phyloP scores from a whole-genome alignment of 352 stramenopile species.

The Pythium chondricola region DNA sequence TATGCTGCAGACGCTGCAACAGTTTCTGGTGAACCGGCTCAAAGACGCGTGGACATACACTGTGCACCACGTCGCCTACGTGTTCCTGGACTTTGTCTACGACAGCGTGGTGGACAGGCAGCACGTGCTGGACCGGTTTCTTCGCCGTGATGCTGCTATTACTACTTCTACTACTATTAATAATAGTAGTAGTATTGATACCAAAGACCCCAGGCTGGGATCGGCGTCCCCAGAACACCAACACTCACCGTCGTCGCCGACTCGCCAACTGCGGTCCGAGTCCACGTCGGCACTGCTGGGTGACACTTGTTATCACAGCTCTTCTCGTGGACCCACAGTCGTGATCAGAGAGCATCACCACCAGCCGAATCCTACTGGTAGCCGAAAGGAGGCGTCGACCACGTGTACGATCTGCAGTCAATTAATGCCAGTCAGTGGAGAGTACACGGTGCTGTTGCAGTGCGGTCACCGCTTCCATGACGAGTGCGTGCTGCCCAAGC shows the following conservation, averaged over 20 bases:
- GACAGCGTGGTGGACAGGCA: constrained; percentile 21
- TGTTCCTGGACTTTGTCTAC: constrained; percentile 33
- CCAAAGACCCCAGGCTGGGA: too few relatives aligned
- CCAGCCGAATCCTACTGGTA: neutral
- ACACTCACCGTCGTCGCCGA: too few relatives aligned
- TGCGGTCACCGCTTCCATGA: constrained; percentile 70
- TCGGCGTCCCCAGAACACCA: too few relatives aligned
- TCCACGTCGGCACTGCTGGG: constrained; percentile 2
- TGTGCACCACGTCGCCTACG: constrained; percentile 18
- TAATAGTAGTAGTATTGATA: neutral
- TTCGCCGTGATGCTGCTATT: neutral
- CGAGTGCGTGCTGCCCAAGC: constrained; percentile 50
- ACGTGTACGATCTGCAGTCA: constrained; percentile 8
- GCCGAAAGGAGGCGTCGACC: neutral
- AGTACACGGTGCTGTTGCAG: constrained; percentile 34
- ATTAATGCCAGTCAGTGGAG: constrained; percentile 5
- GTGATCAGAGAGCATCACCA: neutral
- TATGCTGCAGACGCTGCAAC: constrained; percentile 29
- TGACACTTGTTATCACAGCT: neutral
- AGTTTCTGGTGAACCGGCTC: constrained; percentile 29
- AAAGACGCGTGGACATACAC: constrained; percentile 36
- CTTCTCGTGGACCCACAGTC: neutral
- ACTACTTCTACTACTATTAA: neutral
- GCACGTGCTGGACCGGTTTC: constrained; percentile 10
- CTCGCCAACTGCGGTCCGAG: neutral